A percentile compares a stretch with the other conserved stretches of the same genome.
Evolutionary conservation across 805 yeast genomes (phyloP).

Genomic region (Ogataea wickerhamii): DNA sequence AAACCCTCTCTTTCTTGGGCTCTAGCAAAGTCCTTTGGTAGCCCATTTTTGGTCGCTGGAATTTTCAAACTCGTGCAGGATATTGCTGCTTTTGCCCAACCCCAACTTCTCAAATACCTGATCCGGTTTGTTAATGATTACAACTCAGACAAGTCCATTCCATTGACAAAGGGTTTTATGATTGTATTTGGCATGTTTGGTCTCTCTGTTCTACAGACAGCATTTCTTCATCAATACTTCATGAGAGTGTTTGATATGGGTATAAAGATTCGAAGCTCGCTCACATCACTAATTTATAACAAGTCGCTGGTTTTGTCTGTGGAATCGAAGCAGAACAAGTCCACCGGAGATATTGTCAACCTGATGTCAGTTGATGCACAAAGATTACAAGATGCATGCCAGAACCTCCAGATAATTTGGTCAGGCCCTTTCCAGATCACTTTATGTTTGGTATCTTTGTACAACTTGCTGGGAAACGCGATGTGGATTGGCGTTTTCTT

Average conservation of each 20-base stretch:
- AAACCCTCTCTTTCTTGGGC: slow-evolving; percentile 40
- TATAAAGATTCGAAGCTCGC: slow-evolving; percentile 67
- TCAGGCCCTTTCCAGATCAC: slow-evolving; percentile 89
- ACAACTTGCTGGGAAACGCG: slow-evolving; percentile 74
- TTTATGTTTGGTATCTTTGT: slow-evolving; percentile 69
- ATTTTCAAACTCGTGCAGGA: slow-evolving; percentile 72
- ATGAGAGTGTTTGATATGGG: slow-evolving; percentile 72
- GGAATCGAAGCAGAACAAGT: slow-evolving; percentile 65
- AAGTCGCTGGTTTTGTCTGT: slow-evolving; percentile 67
- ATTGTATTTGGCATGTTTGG: slow-evolving; percentile 72
- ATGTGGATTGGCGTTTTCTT: slow-evolving; percentile 95
- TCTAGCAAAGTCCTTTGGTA: slow-evolving; percentile 68
- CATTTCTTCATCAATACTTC: slow-evolving; percentile 74
- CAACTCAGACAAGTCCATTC: slow-evolving; percentile 44
- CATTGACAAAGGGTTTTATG: slow-evolving; percentile 71
- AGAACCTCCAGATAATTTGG: slow-evolving; percentile 78
- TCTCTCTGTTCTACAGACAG: slow-evolving; percentile 74
- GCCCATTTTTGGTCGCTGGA: slow-evolving; percentile 66
- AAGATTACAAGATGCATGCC: slow-evolving; percentile 78
- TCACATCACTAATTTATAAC: slow-evolving; percentile 63
- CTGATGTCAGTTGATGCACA: slow-evolving; percentile 93
- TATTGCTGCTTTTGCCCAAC: slow-evolving; percentile 78
- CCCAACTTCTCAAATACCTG: slow-evolving; percentile 68
- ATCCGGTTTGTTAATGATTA: slow-evolving; percentile 59
- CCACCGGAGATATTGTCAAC: slow-evolving; percentile 92